Conservation (phyloP, 2,329 filamentous ascomycete genomes). For the Ceratocystis diversiconidia region DNA sequence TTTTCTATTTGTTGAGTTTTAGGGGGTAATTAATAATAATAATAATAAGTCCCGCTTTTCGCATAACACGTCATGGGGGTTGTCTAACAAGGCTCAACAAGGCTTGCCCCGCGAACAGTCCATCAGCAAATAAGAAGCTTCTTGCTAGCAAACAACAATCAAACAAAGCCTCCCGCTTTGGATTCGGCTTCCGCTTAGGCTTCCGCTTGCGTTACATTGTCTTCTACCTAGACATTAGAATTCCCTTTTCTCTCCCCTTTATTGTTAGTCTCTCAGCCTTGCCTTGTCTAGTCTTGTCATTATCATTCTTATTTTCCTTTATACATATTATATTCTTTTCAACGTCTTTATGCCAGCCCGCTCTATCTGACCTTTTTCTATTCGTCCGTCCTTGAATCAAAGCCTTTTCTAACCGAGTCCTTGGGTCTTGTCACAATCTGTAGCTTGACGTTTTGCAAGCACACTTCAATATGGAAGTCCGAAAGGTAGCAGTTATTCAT, state of each 20-base stretch:
- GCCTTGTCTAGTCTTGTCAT: slow-evolving; percentile 10
- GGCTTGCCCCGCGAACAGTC: slow-evolving; percentile 1
- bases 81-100: not conserved
- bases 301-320: not conserved
- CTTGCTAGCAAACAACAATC: not conserved
- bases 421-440: not conserved
- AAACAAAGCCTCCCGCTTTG: not conserved
- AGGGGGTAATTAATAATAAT: not conserved
- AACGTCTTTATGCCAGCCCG: not conserved
- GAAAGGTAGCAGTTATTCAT: slow-evolving; percentile 11
- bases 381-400: not conserved
- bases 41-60: not conserved
- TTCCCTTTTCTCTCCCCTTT: not conserved
- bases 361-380: not conserved
- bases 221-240: not conserved
- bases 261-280: slow-evolving; percentile 1
- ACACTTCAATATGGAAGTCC: slow-evolving; percentile 13
- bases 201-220: not conserved
- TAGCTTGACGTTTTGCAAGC: not conserved
- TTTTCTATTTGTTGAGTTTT: too few species aligned
- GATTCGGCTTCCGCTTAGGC: not conserved
- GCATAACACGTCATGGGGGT: not conserved
- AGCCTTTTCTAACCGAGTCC: not conserved
- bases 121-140: not conserved
- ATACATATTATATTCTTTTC: not conserved